Base-by-base conservation (phyloP, 371 early-diverging fungal genomes). In the Rhizomucor pusillus region DNA sequence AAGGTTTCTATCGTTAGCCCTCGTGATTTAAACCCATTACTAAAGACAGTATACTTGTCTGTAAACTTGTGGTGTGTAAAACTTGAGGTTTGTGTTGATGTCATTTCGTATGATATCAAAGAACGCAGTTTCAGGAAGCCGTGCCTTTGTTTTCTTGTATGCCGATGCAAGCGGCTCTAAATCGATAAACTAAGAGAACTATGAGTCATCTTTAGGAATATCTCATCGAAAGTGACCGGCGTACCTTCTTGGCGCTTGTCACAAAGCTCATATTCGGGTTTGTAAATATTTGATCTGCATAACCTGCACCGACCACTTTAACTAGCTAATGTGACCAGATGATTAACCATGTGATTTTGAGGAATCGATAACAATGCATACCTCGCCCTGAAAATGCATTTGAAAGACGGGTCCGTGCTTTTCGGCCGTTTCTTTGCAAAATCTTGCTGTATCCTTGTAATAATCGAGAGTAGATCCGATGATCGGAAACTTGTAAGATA, bases 271-370 rank as follows among this genome's bases (percentile, higher is more conserved):
- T 4, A 22, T 54, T 16, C 7, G 66, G 62, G 19, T 66, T 22
- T 20, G 48, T 57, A 19, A 63, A 66, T 5, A 63, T 57, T 43
- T 70, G 64, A 14, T 45, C 40, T 5, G 62, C 70, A 34, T 58
- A 25, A 13, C 57, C 50, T 24, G 52, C 59, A 12, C 66, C 70
- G 0, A 70, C 61, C 0, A 66, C 57, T 2, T 55, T 59, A 2
- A 50, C 47, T 1, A 57, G 1, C 54, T 53, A 24, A 10, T n/a
- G n/a, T n/a, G n/a, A n/a, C n/a, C n/a, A n/a, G n/a, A n/a, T n/a
- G n/a, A n/a, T n/a, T n/a, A n/a, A n/a, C n/a, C n/a, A n/a, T n/a
- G n/a, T n/a, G n/a, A n/a, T n/a, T n/a, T n/a, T 13, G 44, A 44
- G 19, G 19, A 46, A 20, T 47, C 22, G 14, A 37, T 47, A 22